phyloP scores from a whole-genome alignment of 2,329 filamentous ascomycete species.

The Aspergillus aculeatinus region DNA sequence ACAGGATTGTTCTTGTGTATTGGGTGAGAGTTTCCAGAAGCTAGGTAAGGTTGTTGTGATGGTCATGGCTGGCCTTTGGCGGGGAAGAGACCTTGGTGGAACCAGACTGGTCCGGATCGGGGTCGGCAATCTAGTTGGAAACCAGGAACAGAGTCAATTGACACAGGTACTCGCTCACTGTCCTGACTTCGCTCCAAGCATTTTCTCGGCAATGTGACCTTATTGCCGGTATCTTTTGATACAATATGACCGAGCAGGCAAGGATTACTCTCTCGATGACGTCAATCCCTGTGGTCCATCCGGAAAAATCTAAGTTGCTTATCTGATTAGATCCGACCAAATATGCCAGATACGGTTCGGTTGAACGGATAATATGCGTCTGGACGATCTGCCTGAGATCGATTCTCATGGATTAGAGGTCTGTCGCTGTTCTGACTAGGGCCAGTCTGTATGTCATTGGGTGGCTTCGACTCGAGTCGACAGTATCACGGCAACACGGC shows the following conservation, averaged over 20 bases:
- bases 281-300: neutral
- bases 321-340: neutral
- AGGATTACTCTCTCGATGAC: neutral
- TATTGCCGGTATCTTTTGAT: neutral
- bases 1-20: no score
- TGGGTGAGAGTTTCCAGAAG: neutral
- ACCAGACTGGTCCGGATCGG: neutral
- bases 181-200: no score
- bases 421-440: neutral
- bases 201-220: no score
- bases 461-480: neutral
- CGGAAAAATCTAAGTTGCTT: neutral
- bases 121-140: neutral
- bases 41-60: neutral
- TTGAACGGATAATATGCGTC: neutral
- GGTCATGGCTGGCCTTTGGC: neutral
- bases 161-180: neutral
- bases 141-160: neutral
- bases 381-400: neutral
- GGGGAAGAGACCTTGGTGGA: neutral
- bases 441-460: neutral
- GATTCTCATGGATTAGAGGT: neutral
- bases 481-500: neutral
- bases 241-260: neutral
- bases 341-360: neutral